Conservation (phyloP, 2,329 filamentous ascomycete genomes). For the Verticillium isaacii region DNA sequence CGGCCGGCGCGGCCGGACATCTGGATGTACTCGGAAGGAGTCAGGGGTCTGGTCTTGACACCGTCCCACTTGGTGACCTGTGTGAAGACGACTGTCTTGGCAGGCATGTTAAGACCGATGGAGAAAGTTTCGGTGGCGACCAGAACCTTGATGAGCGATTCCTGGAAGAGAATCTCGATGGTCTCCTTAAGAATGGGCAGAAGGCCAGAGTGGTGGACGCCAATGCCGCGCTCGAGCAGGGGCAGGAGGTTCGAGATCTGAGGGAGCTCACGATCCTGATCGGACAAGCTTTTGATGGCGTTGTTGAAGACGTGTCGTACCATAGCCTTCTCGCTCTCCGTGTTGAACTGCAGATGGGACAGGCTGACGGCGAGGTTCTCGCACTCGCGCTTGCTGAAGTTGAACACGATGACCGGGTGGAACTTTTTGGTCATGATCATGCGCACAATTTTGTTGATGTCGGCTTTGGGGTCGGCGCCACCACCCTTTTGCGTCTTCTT, state of each 20-base stretch:
- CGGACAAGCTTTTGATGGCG: constrained; percentile 86
- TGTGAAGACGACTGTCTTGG: constrained; percentile 98
- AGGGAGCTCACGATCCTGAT: constrained; percentile 81
- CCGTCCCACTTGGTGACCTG: constrained; percentile 96
- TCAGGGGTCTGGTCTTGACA: constrained; percentile 72
- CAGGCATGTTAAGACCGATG: constrained; percentile 98
- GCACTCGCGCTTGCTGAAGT: constrained; percentile 97
- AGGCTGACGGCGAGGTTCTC: constrained; percentile 86
- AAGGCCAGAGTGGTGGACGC: constrained; percentile 93
- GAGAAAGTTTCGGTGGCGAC: constrained; percentile 99
- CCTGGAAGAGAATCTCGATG: constrained; percentile 98
- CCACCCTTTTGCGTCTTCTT: constrained; percentile 90
- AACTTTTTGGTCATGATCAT: constrained; percentile 99
- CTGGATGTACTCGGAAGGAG: constrained; percentile 94
- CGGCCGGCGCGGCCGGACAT: constrained; percentile 97
- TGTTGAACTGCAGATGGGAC: constrained; percentile 86
- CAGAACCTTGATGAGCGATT: constrained; percentile 94
- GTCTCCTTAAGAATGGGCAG: constrained; percentile 96
- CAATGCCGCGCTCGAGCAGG: constrained; percentile 84
- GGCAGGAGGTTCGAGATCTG: constrained; percentile 91
- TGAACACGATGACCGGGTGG: constrained; percentile 98
- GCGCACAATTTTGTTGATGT: constrained; percentile 96
- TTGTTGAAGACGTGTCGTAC: constrained; percentile 91
- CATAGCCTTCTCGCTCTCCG: constrained; percentile 91
- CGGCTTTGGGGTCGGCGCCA: constrained; percentile 61